Evolutionary conservation across 768 basidiomycete species (phyloP).

Genomic region (Clavaria fumosa): DNA sequence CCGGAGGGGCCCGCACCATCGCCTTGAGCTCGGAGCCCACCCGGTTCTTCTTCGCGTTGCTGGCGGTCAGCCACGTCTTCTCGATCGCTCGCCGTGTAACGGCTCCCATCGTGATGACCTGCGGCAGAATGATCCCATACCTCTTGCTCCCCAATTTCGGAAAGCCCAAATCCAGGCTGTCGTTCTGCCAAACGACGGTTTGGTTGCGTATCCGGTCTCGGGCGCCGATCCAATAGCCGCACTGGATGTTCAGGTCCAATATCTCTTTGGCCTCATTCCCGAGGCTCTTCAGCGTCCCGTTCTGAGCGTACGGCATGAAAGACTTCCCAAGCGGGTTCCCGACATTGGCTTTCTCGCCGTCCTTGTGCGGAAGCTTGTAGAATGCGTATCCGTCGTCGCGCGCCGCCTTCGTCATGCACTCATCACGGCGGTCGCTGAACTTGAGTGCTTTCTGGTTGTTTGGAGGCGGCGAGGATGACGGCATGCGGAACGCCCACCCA

Average conservation of each 20-base stretch:
- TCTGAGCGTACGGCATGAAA: constrained; percentile 78
- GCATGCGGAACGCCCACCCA: constrained; percentile 85
- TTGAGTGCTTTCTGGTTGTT: constrained; percentile 21
- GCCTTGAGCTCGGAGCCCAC: constrained; percentile 98
- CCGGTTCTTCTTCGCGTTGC: constrained; percentile 93
- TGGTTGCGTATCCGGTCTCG: constrained; percentile 86
- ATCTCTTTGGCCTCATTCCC: constrained; percentile 71
- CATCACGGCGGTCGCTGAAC: constrained; percentile 54
- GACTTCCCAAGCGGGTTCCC: constrained; percentile 81
- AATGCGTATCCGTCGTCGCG: constrained; percentile 39
- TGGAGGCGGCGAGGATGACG: constrained; percentile 28
- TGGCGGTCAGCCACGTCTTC: constrained; percentile 95
- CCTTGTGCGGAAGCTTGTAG: constrained; percentile 92
- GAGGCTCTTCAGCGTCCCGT: constrained; percentile 74
- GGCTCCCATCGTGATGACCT: constrained; percentile 97
- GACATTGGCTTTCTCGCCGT: constrained; percentile 91
- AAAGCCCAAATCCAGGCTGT: constrained; percentile 38
- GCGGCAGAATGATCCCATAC: constrained; percentile 88
- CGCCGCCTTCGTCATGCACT: constrained; percentile 32
- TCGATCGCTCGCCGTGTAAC: constrained; percentile 96
- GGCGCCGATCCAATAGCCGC: constrained; percentile 95
- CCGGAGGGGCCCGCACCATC: constrained; percentile 88
- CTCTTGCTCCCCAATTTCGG: constrained; percentile 23
- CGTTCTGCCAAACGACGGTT: constrained; percentile 75
- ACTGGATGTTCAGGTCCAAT: constrained; percentile 82